Conservation (phyloP, 176 grass and related monocot genomes). For the Oryza longistaminata region DNA sequence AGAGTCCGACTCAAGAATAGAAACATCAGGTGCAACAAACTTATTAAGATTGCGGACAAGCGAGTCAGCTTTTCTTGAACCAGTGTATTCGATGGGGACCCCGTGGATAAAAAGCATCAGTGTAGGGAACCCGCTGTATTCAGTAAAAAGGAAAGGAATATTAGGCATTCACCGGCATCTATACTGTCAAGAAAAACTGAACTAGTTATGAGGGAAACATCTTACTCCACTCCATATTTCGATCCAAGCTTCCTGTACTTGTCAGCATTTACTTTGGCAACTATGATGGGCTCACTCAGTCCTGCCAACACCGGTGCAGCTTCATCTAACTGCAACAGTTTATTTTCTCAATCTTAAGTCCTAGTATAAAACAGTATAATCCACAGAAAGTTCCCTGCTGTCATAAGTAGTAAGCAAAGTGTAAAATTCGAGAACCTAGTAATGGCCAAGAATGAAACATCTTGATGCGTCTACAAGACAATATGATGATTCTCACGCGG, state of each 20-base stretch:
- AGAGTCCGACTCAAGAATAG: conserved; percentile 65
- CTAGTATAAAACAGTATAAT: conserved; percentile 15
- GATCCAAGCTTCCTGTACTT: conserved; percentile 88
- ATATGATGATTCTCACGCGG: not conserved
- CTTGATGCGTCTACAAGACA: not conserved
- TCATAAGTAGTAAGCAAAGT: conserved; percentile 18
- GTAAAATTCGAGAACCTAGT: not conserved
- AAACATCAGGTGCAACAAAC: conserved; percentile 86
- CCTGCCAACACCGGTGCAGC: conserved; percentile 76
- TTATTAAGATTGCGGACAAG: conserved; percentile 85
- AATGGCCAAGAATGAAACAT: conserved; percentile 25
- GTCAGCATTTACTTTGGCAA: conserved; percentile 93
- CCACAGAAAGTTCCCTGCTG: conserved; percentile 8
- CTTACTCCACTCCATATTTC: conserved; percentile 97
- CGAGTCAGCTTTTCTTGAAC: conserved; percentile 83
- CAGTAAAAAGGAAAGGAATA: conserved; percentile 6
- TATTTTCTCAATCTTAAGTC: conserved; percentile 38
- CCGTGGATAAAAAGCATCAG: conserved; percentile 91
- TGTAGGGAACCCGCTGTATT: conserved; percentile 85
- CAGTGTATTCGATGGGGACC: conserved; percentile 80
- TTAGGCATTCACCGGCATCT: conserved; percentile 24
- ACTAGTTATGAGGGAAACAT: conserved; percentile 13
- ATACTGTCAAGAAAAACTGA: not conserved
- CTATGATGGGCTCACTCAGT: conserved; percentile 62
- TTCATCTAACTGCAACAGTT: conserved; percentile 73